phyloP scores from a whole-genome alignment of 2,329 filamentous ascomycete genomes.

The Xylariomycetidae sp. region DNA sequence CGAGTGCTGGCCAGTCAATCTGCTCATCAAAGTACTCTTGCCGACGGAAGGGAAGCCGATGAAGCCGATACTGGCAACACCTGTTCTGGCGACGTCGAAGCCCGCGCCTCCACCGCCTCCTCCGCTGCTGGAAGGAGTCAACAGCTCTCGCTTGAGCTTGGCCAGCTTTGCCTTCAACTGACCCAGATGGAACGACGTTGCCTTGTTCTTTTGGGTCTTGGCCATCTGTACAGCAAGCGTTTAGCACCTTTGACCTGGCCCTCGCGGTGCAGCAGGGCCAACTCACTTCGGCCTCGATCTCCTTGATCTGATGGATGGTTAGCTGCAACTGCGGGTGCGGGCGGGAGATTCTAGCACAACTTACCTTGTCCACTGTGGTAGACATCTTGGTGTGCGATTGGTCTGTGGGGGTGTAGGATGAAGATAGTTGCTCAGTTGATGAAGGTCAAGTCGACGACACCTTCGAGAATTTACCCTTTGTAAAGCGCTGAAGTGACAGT shows the following conservation, averaged over 20 bases:
- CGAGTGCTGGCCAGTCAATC: constrained; percentile 90
- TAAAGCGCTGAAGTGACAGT: constrained; percentile 4
- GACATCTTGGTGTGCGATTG: constrained; percentile 61
- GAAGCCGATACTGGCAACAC: constrained; percentile 94
- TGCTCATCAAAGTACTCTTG: constrained; percentile 96
- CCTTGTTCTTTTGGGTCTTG: constrained; percentile 95
- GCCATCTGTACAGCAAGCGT: constrained; percentile 61
- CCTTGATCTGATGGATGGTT: constrained; percentile 68
- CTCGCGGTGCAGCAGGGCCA: constrained; percentile 6
- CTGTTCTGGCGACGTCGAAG: constrained; percentile 96
- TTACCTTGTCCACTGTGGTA: constrained; percentile 94
- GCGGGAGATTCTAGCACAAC: too few relatives aligned
- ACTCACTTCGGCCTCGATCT: constrained; percentile 87
- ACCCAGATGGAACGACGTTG: constrained; percentile 86
- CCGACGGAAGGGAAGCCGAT: constrained; percentile 98
- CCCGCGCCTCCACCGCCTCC: constrained; percentile 81
- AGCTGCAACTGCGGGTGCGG: too few relatives aligned
- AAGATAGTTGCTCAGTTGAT: too few relatives aligned
- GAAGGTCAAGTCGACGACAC: too few relatives aligned
- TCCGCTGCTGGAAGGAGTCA: constrained; percentile 73
- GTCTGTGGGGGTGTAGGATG: too few relatives aligned
- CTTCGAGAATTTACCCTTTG: constrained; percentile 6
- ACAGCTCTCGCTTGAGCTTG: constrained; percentile 91
- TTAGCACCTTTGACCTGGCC: constrained; percentile 10
- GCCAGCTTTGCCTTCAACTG: constrained; percentile 97